phyloP scores from a whole-genome alignment of 352 stramenopile genomes.

The Phytophthora multivora region DNA sequence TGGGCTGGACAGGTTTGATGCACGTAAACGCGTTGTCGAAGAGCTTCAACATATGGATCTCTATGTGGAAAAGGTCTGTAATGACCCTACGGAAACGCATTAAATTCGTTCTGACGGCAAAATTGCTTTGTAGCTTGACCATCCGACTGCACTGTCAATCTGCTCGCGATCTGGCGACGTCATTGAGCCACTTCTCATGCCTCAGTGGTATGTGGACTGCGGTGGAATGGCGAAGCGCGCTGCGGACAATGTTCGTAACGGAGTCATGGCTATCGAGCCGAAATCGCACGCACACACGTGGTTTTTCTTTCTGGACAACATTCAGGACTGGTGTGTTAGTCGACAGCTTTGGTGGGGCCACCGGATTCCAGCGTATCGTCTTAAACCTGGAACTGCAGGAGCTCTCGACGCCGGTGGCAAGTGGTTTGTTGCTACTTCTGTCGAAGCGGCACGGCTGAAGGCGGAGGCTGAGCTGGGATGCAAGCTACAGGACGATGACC shows the following conservation, averaged over 20 bases:
- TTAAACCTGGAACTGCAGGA: conserved; percentile 38
- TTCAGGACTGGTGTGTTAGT: conserved; percentile 99
- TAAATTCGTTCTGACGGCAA: not conserved
- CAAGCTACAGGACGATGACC: conserved; percentile 66
- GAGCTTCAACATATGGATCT: conserved; percentile 90
- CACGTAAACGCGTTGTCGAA: conserved; percentile 88
- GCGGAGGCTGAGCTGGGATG: conserved; percentile 86
- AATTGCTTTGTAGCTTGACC: conserved; percentile 50
- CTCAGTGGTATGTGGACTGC: conserved; percentile 99
- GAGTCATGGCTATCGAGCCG: conserved; percentile 95
- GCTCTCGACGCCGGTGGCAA: conserved; percentile 37
- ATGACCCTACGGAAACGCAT: conserved; percentile 5
- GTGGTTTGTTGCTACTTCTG: conserved; percentile 96
- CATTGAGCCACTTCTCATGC: conserved; percentile 99
- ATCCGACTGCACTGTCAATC: conserved; percentile 89
- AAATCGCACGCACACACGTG: conserved; percentile 93
- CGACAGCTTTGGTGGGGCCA: conserved; percentile 99
- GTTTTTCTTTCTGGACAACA: conserved; percentile 99
- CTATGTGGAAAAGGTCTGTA: conserved; percentile 94
- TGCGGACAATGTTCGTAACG: conserved; percentile 94
- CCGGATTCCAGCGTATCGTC: conserved; percentile 97
- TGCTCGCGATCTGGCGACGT: conserved; percentile 98
- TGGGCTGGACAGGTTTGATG: conserved; percentile 96
- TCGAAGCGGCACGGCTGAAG: conserved; percentile 91
- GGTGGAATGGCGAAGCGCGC: conserved; percentile 93